These are phyloP conservation scores for Amaranthus hypochondriacus DNA, from an alignment of 148 eudicot species.

Conservation along the genomic window DNA sequence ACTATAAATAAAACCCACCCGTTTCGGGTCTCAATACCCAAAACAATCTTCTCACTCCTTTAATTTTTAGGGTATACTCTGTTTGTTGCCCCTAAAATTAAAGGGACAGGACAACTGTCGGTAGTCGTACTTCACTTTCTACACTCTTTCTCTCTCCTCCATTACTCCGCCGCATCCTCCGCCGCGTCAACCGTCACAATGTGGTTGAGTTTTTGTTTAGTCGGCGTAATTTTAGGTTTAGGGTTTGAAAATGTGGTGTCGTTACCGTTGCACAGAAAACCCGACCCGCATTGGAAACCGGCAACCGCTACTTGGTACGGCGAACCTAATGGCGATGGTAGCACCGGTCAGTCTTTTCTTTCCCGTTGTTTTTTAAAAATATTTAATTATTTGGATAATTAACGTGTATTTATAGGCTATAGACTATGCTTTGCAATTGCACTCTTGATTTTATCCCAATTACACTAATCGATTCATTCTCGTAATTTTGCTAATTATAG, in stretches of 20 bases:
- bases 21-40: no score
- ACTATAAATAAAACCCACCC: no score
- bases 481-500: no score
- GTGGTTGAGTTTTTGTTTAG: conserved; percentile 10
- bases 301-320: conserved; percentile 99
- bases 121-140: neutral
- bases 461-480: no score
- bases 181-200: conserved; percentile 2
- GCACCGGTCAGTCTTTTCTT: conserved; percentile 44
- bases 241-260: conserved; percentile 22
- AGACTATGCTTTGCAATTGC: neutral
- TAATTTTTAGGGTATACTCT: neutral
- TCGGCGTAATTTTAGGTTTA: conserved; percentile 21
- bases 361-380: neutral
- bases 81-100: conserved; percentile 7
- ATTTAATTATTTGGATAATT: neutral
- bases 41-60: neutral
- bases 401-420: neutral
- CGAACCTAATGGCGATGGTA: conserved; percentile 88
- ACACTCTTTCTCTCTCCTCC: neutral
- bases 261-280: conserved; percentile 18
- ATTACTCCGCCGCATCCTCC: neutral
- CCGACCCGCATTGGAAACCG: conserved; percentile 59
- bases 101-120: conserved; percentile 13
- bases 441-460: no score